phyloP scores from a whole-genome alignment of 2,329 filamentous ascomycete species.

The Aspergillus pseudoterreus region DNA sequence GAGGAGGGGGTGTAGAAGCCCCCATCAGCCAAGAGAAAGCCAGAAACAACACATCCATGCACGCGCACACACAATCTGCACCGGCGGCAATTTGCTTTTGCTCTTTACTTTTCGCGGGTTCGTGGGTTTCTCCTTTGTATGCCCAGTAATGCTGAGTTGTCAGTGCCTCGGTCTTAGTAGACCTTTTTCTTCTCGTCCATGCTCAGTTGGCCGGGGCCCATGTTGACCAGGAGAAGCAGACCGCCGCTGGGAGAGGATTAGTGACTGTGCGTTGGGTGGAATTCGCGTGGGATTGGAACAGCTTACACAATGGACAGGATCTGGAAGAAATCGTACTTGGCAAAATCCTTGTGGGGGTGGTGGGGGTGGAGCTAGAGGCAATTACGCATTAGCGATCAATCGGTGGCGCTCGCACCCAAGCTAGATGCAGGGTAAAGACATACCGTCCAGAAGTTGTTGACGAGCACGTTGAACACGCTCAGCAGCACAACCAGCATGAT shows the following conservation, averaged over 20 bases:
- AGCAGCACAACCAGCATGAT: constrained; percentile 92
- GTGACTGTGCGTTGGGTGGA: not conserved
- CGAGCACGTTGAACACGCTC: constrained; percentile 92
- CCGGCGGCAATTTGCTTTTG: not conserved
- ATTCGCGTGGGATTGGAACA: not conserved
- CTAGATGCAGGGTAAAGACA: constrained; percentile 37
- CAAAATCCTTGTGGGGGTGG: constrained; percentile 99
- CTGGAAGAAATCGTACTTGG: constrained; percentile 99
- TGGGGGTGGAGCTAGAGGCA: constrained; percentile 77
- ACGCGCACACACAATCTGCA: too few relatives aligned
- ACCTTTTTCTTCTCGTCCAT: constrained; percentile 99
- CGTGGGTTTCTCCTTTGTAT: not conserved
- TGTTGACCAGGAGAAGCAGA: constrained; percentile 94
- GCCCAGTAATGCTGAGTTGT: not conserved
- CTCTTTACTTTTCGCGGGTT: not conserved
- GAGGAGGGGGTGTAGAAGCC: not conserved
- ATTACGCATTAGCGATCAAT: constrained; percentile 15
- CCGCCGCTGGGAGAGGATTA: constrained; percentile 58
- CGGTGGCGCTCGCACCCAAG: not conserved
- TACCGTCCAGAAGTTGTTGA: constrained; percentile 99
- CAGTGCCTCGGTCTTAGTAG: constrained; percentile 57
- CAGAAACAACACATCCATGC: not conserved
- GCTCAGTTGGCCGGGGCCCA: constrained; percentile 94
- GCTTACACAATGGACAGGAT: constrained; percentile 91
- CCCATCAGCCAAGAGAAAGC: not conserved